These are phyloP conservation scores for Termitomyces titanicus DNA, from an alignment of 768 basidiomycete genomes.

Conservation along the genomic window DNA sequence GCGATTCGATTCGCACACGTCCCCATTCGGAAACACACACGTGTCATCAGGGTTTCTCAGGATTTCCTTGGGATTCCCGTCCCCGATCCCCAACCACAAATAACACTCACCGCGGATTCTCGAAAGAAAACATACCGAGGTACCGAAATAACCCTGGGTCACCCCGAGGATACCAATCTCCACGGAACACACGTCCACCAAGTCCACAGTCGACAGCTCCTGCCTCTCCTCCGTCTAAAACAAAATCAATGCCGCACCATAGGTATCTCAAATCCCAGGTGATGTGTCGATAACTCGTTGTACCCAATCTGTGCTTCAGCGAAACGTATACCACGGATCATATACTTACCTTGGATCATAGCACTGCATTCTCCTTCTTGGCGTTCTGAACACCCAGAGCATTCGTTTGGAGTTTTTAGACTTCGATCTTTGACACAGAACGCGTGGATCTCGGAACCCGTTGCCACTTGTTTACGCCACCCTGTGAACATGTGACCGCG, in stretches of 20 bases:
- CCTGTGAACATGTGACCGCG: constrained; percentile 5
- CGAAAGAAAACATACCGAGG: constrained; percentile 7
- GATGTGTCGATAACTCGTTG: no score
- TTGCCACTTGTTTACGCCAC: constrained; percentile 4
- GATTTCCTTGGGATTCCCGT: neutral
- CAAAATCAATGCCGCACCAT: no score
- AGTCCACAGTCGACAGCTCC: no score
- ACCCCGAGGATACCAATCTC: neutral
- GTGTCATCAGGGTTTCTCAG: constrained; percentile 9
- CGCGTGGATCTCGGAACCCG: neutral
- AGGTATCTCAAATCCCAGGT: neutral
- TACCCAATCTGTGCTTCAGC: no score
- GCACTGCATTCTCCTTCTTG: neutral
- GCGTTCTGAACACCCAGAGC: neutral
- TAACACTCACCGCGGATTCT: constrained; percentile 5
- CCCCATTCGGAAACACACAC: constrained; percentile 11
- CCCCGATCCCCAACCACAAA: neutral
- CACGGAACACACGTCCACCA: neutral
- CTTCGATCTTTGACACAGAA: neutral
- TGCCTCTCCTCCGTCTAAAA: no score
- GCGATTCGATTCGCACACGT: constrained; percentile 20
- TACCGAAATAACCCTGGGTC: neutral
- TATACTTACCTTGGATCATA: neutral
- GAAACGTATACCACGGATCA: neutral
- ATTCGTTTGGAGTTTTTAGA: neutral